These are phyloP conservation scores for Saturnispora gosingensis DNA, from an alignment of 805 yeast species.

Conservation along the genomic window DNA sequence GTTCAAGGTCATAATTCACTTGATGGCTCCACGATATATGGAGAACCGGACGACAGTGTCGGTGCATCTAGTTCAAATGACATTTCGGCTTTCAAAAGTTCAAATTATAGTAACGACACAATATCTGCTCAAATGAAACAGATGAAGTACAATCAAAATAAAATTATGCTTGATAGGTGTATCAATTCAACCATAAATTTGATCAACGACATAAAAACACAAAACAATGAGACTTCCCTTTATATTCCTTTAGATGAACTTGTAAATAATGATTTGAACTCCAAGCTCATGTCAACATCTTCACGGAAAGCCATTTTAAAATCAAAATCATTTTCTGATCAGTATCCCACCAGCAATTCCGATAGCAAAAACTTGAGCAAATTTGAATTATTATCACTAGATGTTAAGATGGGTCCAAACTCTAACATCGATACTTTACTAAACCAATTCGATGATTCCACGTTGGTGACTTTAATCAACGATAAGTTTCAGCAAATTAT, in stretches of 20 bases:
- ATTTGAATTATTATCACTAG: slow-evolving; percentile 56
- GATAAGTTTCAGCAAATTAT: slow-evolving; percentile 56
- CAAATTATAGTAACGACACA: background rate
- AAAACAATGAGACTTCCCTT: slow-evolving; percentile 53
- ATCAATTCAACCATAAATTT: slow-evolving; percentile 45
- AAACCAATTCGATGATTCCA: slow-evolving; percentile 53
- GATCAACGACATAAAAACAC: slow-evolving; percentile 41
- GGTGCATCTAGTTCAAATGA: background rate
- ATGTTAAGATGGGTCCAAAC: slow-evolving; percentile 44
- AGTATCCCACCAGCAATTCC: background rate
- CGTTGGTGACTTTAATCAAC: slow-evolving; percentile 61
- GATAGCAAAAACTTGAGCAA: slow-evolving; percentile 14
- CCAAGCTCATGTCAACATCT: slow-evolving; percentile 36
- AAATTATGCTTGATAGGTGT: slow-evolving; percentile 52
- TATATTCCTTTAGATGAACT: slow-evolving; percentile 42
- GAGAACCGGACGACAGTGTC: slow-evolving; percentile 15
- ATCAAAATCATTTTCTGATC: slow-evolving; percentile 26
- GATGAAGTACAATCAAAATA: slow-evolving; percentile 65
- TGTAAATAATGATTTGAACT: slow-evolving; percentile 14
- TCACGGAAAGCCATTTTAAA: slow-evolving; percentile 47
- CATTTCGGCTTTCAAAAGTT: background rate
- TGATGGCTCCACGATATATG: slow-evolving; percentile 24
- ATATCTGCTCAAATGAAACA: slow-evolving; percentile 31
- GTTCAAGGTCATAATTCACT: slow-evolving; percentile 15
- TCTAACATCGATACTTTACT: slow-evolving; percentile 34